Percentiles rank a stretch among this genome's conserved stretches.
Evolutionary conservation across 2,329 filamentous ascomycete species (phyloP).

Genomic region (Phoma sp.): DNA sequence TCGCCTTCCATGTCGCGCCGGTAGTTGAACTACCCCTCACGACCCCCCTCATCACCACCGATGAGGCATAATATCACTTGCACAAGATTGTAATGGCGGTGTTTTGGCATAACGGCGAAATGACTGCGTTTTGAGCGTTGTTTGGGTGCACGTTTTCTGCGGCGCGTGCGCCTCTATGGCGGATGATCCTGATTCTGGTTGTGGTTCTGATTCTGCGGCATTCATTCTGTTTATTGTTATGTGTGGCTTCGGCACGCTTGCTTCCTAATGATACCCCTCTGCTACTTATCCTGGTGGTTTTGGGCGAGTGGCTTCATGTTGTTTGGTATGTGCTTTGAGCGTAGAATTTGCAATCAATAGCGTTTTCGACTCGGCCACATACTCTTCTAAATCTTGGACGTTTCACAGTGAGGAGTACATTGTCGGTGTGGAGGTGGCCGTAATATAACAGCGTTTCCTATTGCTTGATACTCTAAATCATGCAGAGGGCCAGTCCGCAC

Average conservation of each 20-base stretch:
- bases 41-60: not conserved
- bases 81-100: conserved; percentile 19
- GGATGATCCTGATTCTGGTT: too few species aligned
- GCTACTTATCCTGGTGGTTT: conserved; percentile 18
- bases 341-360: not conserved
- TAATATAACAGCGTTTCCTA: too few species aligned
- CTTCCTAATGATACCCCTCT: conserved; percentile 21
- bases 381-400: too few species aligned
- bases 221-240: conserved; percentile 4
- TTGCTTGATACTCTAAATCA: too few species aligned
- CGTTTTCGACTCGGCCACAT: not conserved
- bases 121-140: conserved; percentile 17
- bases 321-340: not conserved
- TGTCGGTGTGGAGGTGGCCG: too few species aligned
- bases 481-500: too few species aligned
- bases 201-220: not conserved
- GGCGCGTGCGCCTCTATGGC: too few species aligned
- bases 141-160: too few species aligned
- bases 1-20: conserved; percentile 13
- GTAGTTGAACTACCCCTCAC: conserved; percentile 9
- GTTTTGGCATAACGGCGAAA: conserved; percentile 14
- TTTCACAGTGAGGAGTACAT: too few species aligned
- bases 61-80: conserved; percentile 7
- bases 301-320: not conserved
- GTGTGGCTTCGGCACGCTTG: not conserved